Evolutionary conservation across 139 green algal genomes (phyloP).

Genomic region (Picochlorum sp.): DNA sequence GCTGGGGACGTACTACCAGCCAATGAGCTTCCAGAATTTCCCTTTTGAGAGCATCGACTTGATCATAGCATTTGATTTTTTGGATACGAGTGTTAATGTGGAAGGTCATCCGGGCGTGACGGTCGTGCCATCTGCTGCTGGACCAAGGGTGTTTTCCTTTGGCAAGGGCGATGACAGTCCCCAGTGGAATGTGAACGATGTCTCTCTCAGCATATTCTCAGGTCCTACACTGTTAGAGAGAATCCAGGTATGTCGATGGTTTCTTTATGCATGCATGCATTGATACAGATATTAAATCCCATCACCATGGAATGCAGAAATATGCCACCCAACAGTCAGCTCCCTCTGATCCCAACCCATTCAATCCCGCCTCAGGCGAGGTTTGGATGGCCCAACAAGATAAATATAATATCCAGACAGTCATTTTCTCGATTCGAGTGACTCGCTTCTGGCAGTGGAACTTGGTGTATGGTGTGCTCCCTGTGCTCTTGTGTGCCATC

Average conservation of each 20-base stretch:
- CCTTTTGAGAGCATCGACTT: slow-evolving; percentile 12
- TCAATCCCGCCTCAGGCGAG: too few species aligned
- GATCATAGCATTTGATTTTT: slow-evolving; percentile 1
- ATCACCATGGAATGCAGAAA: neutral
- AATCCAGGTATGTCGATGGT: neutral
- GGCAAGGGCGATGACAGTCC: neutral
- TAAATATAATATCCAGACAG: neutral
- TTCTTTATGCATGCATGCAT: neutral
- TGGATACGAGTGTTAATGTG: neutral
- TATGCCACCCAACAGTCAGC: neutral
- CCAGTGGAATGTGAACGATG: neutral
- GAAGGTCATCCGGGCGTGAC: neutral
- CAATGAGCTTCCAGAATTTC: slow-evolving; percentile 1
- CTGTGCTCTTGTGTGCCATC: slow-evolving; percentile 17
- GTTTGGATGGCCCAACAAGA: too few species aligned
- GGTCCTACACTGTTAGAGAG: neutral
- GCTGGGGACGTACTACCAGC: neutral
- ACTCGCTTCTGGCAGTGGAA: neutral
- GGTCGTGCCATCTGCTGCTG: neutral
- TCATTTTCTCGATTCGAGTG: neutral
- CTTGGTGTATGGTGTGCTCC: slow-evolving; percentile 12
- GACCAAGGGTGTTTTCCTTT: neutral
- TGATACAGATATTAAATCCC: too few species aligned
- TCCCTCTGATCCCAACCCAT: neutral
- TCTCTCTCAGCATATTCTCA: neutral